Conservation (phyloP, 495 filamentous ascomycete genomes). For the Daldinia vernicosa region DNA sequence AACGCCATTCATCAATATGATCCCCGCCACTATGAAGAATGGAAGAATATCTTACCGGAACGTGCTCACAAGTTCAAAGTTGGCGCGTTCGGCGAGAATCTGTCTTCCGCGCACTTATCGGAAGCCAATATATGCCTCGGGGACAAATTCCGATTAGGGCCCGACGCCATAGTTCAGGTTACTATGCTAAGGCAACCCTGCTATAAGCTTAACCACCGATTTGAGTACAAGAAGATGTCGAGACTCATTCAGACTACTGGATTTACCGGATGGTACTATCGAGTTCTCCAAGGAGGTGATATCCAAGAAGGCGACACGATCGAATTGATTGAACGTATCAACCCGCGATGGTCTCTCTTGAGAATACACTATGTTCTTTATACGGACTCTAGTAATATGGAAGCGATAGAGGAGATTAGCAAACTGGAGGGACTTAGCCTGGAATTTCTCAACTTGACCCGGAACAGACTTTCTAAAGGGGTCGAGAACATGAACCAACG, state of each 20-base stretch:
- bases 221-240: constrained; percentile 53
- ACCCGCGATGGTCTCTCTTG: constrained; percentile 55
- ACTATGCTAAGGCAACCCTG: constrained; percentile 53
- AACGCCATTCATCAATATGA: constrained; percentile 60
- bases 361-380: constrained; percentile 54
- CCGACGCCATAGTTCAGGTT: constrained; percentile 45
- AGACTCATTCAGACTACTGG: constrained; percentile 50
- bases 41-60: constrained; percentile 48
- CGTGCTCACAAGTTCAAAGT: constrained; percentile 49
- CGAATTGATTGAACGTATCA: constrained; percentile 49
- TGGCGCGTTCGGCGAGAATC: constrained; percentile 60
- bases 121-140: constrained; percentile 59
- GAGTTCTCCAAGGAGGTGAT: constrained; percentile 51
- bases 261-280: constrained; percentile 57
- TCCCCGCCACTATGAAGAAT: constrained; percentile 51
- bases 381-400: constrained; percentile 48
- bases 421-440: constrained; percentile 49
- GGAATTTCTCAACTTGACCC: constrained; percentile 43
- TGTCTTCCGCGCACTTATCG: constrained; percentile 48
- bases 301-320: constrained; percentile 51
- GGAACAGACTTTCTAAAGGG: constrained; percentile 34
- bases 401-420: constrained; percentile 48
- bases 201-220: constrained; percentile 52
- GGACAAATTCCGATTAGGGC: constrained; percentile 51
- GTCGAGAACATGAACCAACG: constrained; percentile 40